A percentile compares a stretch with the other conserved stretches of the same genome.
Conservation (phyloP, 176 grass and related monocot genomes). For the Bonia amplexicaulis region DNA sequence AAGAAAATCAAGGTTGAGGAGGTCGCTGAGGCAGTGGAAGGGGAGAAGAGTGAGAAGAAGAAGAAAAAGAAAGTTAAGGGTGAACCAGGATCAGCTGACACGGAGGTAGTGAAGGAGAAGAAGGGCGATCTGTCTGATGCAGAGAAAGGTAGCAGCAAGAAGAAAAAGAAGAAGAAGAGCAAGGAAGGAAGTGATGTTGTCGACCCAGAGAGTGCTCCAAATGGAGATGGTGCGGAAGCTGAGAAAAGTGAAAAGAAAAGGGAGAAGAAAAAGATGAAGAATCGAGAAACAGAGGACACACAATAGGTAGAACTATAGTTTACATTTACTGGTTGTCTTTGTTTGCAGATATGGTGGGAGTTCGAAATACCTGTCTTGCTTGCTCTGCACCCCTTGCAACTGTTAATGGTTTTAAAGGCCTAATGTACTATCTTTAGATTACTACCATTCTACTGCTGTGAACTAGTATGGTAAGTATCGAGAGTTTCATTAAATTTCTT, state of each 20-base stretch:
- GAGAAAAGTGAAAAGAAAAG: constrained; percentile 73
- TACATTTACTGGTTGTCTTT: background rate
- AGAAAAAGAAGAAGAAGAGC: constrained; percentile 80
- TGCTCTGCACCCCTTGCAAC: constrained; percentile 16
- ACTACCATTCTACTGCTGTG: constrained; percentile 3
- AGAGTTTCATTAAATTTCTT: constrained; percentile 11
- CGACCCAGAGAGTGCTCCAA: background rate
- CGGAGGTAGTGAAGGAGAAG: constrained; percentile 26
- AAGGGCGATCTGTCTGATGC: constrained; percentile 30
- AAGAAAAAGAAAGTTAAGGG: constrained; percentile 77
- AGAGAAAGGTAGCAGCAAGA: constrained; percentile 43
- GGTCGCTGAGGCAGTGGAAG: constrained; percentile 27
- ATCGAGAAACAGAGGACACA: constrained; percentile 36
- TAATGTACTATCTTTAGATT: constrained; percentile 26
- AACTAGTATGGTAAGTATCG: background rate
- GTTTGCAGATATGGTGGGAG: background rate
- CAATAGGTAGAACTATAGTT: constrained; percentile 16
- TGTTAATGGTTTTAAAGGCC: background rate
- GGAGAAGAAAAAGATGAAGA: constrained; percentile 91
- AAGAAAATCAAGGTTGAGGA: constrained; percentile 86
- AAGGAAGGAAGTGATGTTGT: constrained; percentile 42
- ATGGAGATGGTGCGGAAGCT: constrained; percentile 20
- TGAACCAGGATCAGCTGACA: constrained; percentile 33
- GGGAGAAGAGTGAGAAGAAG: constrained; percentile 75
- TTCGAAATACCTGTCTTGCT: constrained; percentile 16